Evolutionary conservation across 441 rosid species (phyloP).

Genomic region (Mallotus repandus): DNA sequence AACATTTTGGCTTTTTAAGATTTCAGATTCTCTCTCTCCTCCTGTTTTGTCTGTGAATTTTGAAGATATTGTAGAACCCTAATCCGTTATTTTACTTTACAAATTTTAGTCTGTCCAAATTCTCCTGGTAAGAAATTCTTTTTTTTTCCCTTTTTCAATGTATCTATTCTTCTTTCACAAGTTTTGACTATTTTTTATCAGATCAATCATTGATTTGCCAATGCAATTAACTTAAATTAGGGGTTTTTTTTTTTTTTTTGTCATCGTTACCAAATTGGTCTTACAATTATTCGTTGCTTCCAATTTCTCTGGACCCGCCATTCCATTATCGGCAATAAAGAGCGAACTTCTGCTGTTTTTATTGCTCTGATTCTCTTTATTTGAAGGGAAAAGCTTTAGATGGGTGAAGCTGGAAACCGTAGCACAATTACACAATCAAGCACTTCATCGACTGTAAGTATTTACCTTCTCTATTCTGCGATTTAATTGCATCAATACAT

Average conservation of each 20-base stretch:
- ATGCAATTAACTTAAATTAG: background rate
- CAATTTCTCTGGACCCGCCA: too few relatives aligned
- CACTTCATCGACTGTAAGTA: conserved; percentile 44
- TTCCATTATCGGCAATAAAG: too few relatives aligned
- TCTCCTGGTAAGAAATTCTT: background rate
- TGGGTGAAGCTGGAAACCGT: conserved; percentile 50
- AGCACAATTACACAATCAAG: conserved; percentile 34
- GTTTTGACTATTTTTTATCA: background rate
- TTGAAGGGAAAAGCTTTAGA: conserved; percentile 37
- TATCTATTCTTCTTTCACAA: too few relatives aligned
- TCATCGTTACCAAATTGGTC: too few relatives aligned
- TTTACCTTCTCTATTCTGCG: background rate
- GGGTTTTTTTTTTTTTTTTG: background rate
- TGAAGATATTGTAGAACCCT: background rate
- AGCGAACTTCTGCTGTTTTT: background rate
- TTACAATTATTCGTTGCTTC: too few relatives aligned
- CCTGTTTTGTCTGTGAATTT: background rate
- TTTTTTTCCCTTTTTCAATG: too few relatives aligned
- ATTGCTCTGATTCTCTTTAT: conserved; percentile 1
- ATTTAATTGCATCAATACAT: background rate
- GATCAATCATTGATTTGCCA: background rate
- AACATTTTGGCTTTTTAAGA: too few relatives aligned
- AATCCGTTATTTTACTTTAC: too few relatives aligned
- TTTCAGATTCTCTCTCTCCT: background rate
- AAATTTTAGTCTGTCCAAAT: background rate